phyloP scores from a whole-genome alignment of 495 filamentous ascomycete genomes.

The Trichoderma orchidacearum region DNA sequence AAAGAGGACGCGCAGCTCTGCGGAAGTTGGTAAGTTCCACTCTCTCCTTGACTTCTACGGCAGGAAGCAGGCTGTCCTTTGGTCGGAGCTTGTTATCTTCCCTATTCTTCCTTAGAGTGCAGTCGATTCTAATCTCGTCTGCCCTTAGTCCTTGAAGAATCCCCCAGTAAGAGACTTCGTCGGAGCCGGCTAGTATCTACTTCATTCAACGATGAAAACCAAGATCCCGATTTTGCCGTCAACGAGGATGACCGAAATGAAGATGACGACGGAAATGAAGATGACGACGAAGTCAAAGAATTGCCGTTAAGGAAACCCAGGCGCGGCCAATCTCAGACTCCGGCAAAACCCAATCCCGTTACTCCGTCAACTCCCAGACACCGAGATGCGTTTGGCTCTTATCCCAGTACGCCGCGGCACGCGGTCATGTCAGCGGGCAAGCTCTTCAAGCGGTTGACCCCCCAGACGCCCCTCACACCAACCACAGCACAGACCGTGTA shows the following conservation, averaged over 20 bases:
- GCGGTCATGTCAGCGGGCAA: slow-evolving; percentile 35
- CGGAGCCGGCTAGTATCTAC: not conserved
- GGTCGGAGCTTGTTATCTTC: no score
- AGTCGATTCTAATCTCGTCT: slow-evolving; percentile 5
- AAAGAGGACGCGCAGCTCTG: slow-evolving; percentile 53
- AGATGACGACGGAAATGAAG: slow-evolving; percentile 22
- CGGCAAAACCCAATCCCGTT: slow-evolving; percentile 27
- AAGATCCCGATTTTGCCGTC: slow-evolving; percentile 30
- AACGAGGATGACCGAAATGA: slow-evolving; percentile 32
- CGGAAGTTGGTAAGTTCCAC: slow-evolving; percentile 40
- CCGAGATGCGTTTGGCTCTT: slow-evolving; percentile 33
- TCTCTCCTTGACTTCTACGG: not conserved
- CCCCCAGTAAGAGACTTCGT: slow-evolving; percentile 1
- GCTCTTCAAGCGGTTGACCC: slow-evolving; percentile 38
- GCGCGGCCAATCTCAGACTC: slow-evolving; percentile 6
- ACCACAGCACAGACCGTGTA: slow-evolving; percentile 57
- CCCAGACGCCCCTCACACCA: slow-evolving; percentile 50
- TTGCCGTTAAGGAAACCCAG: slow-evolving; percentile 1
- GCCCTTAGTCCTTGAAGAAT: not conserved
- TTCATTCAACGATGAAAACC: slow-evolving; percentile 30
- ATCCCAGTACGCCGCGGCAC: slow-evolving; percentile 30
- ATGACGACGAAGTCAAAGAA: slow-evolving; percentile 7
- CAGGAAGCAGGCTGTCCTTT: no score
- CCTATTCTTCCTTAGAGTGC: no score
- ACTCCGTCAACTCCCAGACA: slow-evolving; percentile 56